Conservation (phyloP, 2,329 filamentous ascomycete genomes). For the Blastomyces percursus region DNA sequence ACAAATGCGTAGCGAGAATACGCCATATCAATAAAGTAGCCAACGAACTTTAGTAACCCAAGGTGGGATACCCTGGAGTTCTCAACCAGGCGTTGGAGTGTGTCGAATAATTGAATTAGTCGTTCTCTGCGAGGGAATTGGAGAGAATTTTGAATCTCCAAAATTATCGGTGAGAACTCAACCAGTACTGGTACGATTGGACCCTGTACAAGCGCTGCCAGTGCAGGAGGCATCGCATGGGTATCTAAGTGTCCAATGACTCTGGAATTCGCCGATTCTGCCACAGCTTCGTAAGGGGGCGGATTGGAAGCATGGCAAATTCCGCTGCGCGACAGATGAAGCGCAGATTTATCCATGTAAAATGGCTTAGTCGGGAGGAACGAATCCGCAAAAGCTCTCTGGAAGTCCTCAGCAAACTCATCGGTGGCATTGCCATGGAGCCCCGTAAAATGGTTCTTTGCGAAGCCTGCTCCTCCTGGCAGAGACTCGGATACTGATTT, state of each 20-base stretch:
- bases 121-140: conserved; percentile 22
- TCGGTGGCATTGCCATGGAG: neutral
- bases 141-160: conserved; percentile 24
- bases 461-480: neutral
- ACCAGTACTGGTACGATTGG: conserved; percentile 32
- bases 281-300: conserved; percentile 34
- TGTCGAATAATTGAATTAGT: conserved; percentile 28
- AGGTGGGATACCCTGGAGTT: conserved; percentile 34
- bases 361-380: conserved; percentile 24
- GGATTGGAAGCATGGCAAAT: conserved; percentile 31
- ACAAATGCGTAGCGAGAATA: conserved; percentile 49
- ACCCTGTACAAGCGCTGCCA: conserved; percentile 23
- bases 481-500: neutral
- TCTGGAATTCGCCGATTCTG: conserved; percentile 33
- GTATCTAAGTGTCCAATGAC: conserved; percentile 31
- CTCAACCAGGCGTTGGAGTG: conserved; percentile 32
- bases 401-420: conserved; percentile 9
- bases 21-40: conserved; percentile 47
- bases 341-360: conserved; percentile 30
- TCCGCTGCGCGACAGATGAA: conserved; percentile 28
- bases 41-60: conserved; percentile 35
- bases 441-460: neutral
- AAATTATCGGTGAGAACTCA: conserved; percentile 34
- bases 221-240: conserved; percentile 26
- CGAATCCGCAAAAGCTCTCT: conserved; percentile 17